Conservation (phyloP, 768 basidiomycete species). For the Ephemerocybe angulata region DNA sequence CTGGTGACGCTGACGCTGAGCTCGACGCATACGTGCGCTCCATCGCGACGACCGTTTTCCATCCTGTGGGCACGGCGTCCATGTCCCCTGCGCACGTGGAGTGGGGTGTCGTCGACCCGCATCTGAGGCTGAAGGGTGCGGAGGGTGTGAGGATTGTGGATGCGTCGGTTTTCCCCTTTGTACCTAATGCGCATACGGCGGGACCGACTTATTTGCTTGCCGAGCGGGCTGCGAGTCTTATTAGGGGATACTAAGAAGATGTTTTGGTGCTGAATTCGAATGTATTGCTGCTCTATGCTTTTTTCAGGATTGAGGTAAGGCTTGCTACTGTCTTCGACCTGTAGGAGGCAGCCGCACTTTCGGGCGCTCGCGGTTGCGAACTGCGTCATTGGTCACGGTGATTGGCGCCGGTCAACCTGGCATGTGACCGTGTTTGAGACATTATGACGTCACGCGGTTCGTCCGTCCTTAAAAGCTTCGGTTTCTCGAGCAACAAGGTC, state of each 20-base stretch:
- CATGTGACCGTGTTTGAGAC: no score
- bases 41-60: slow-evolving; percentile 19
- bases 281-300: no score
- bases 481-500: no score
- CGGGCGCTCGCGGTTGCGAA: no score
- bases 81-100: slow-evolving; percentile 19
- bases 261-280: no score
- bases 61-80: slow-evolving; percentile 24
- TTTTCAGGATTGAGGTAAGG: no score
- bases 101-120: slow-evolving; percentile 27
- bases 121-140: slow-evolving; percentile 26
- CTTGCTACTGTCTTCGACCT: no score
- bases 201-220: slow-evolving; percentile 32
- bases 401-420: no score
- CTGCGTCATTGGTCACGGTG: no score
- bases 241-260: background rate
- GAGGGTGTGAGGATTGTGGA: slow-evolving; percentile 31
- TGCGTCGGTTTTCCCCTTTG: slow-evolving; percentile 26
- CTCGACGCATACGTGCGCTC: slow-evolving; percentile 19
- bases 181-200: slow-evolving; percentile 32
- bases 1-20: slow-evolving; percentile 10
- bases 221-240: slow-evolving; percentile 24
- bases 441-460: no score
- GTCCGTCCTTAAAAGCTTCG: no score
- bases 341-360: no score